Percentiles rank a stretch among this genome's conserved stretches.
Conservation (phyloP, 352 stramenopile genomes). For the Phytophthora boehmeriae region DNA sequence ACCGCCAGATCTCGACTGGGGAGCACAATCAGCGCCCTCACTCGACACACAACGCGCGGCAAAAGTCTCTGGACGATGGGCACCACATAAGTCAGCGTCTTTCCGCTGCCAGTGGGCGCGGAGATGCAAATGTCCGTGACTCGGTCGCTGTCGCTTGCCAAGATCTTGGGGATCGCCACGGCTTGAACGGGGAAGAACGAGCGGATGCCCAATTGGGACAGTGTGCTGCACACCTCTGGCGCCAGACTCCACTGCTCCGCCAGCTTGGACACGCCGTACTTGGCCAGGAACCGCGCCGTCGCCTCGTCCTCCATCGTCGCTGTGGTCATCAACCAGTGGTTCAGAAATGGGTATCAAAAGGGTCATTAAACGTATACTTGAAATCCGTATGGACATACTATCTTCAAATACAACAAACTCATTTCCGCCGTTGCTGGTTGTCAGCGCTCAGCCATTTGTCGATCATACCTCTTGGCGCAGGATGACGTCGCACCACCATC, state of each 20-base stretch:
- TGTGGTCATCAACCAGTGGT: constrained; percentile 27
- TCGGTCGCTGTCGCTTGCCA: constrained; percentile 82
- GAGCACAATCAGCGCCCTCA: constrained; percentile 96
- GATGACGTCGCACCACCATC: constrained; percentile 85
- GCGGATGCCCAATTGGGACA: constrained; percentile 56
- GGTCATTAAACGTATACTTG: neutral
- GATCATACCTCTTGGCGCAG: constrained; percentile 19
- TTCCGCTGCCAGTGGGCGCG: constrained; percentile 96
- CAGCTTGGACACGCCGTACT: constrained; percentile 73
- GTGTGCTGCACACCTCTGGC: constrained; percentile 45
- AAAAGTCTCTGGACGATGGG: constrained; percentile 94
- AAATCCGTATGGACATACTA: neutral
- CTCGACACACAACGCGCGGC: constrained; percentile 75
- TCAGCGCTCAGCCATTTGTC: constrained; percentile 8
- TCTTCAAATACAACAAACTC: neutral
- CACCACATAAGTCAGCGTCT: constrained; percentile 97
- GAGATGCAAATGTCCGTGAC: constrained; percentile 96
- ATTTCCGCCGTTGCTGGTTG: neutral
- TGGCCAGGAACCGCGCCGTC: constrained; percentile 56
- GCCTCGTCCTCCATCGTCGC: constrained; percentile 22
- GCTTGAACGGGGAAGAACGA: constrained; percentile 97
- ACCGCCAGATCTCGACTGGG: constrained; percentile 96
- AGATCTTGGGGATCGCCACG: constrained; percentile 92
- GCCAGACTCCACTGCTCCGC: constrained; percentile 55
- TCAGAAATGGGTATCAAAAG: neutral